Conservation (phyloP, 2,329 filamentous ascomycete genomes). For the Cladosporium halotolerans region DNA sequence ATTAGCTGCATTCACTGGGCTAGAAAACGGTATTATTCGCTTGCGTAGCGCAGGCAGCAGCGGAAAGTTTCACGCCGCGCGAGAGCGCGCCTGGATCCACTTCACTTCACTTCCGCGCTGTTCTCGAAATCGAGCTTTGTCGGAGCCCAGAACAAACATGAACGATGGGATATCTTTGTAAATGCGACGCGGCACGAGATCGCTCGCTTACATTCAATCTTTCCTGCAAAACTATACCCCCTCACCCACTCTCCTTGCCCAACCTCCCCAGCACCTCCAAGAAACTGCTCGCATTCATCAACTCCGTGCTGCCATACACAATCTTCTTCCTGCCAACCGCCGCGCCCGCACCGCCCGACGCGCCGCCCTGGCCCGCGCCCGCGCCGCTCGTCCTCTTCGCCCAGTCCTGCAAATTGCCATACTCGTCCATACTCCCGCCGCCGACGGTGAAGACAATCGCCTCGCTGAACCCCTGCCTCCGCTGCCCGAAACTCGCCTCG, state of each 20-base stretch:
- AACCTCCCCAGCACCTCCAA: constrained; percentile 52
- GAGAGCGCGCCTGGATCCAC: no score
- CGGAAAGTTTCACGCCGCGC: no score
- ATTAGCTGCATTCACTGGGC: no score
- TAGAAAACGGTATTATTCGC: no score
- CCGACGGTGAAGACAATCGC: constrained; percentile 48
- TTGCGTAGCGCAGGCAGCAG: no score
- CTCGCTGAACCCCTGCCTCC: constrained; percentile 48
- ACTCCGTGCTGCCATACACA: constrained; percentile 86
- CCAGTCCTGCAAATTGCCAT: constrained; percentile 96
- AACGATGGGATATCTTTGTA: no score
- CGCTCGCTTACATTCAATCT: no score
- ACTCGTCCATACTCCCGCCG: constrained; percentile 97
- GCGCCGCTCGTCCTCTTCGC: constrained; percentile 62
- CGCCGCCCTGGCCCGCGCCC: not conserved
- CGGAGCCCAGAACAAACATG: no score
- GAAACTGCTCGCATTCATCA: constrained; percentile 59
- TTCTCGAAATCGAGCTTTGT: no score
- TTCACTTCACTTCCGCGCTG: no score
- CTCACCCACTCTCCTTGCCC: constrained; percentile 48
- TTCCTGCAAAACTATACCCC: not conserved
- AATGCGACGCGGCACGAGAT: no score
- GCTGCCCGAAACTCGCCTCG: constrained; percentile 80
- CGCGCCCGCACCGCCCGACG: constrained; percentile 43
- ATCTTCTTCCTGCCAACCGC: constrained; percentile 66